Evolutionary conservation across 257 asterid species (phyloP).

Genomic region (Solanum peruvianum): DNA sequence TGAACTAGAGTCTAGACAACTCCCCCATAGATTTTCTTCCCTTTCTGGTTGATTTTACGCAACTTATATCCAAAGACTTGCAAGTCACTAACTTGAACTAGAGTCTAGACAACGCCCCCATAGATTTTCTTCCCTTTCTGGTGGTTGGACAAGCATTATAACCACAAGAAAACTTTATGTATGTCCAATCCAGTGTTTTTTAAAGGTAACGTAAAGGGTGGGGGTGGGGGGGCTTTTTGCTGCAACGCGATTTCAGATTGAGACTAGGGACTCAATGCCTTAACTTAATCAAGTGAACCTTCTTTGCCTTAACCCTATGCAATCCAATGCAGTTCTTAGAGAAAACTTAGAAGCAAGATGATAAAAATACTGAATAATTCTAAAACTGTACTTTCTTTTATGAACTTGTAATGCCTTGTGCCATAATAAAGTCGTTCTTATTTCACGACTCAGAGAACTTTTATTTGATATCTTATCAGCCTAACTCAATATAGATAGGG

Average conservation of each 20-base stretch:
- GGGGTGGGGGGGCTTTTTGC: not conserved
- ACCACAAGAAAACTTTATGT: not conserved
- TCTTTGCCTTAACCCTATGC: not conserved
- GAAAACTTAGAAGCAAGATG: not conserved
- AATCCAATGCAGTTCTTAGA: not conserved
- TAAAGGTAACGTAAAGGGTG: not conserved
- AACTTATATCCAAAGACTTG: not conserved
- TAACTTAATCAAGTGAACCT: not conserved
- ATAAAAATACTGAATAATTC: not conserved
- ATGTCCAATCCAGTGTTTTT: not conserved
- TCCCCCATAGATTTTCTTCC: not conserved
- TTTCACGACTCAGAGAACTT: not conserved
- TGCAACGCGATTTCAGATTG: not conserved
- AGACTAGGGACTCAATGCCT: not conserved
- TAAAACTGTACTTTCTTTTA: not conserved
- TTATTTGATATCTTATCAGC: not conserved
- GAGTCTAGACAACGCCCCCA: not conserved
- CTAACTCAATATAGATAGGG: not conserved
- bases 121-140: not conserved
- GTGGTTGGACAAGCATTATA: not conserved
- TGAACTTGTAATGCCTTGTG: not conserved
- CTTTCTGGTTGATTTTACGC: not conserved
- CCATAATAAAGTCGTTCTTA: not conserved
- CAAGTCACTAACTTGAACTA: not conserved
- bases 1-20: not conserved